These are phyloP conservation scores for Calonectria henricotiae DNA, from an alignment of 2,329 filamentous ascomycete genomes.

Conservation along the genomic window DNA sequence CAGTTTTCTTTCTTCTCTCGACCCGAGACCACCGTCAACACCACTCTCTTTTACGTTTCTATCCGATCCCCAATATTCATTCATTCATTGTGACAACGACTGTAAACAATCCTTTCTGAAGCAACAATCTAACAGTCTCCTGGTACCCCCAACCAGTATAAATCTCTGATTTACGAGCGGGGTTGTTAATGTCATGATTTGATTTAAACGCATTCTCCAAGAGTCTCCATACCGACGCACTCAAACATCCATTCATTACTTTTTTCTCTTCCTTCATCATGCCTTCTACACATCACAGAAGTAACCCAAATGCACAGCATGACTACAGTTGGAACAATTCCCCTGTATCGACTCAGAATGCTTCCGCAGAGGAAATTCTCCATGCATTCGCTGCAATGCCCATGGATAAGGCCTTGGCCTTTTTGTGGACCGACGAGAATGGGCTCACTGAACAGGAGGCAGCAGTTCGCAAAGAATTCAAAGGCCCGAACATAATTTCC, in stretches of 20 bases:
- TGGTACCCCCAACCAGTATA: neutral
- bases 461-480: neutral
- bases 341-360: neutral
- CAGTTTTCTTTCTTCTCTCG: too few species aligned
- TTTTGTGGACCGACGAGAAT: neutral
- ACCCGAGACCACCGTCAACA: neutral
- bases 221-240: neutral
- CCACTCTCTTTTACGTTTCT: neutral
- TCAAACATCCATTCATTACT: neutral
- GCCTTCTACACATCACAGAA: neutral
- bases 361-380: slow-evolving; percentile 4
- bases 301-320: neutral
- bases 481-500: slow-evolving; percentile 6
- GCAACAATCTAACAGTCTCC: neutral
- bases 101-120: neutral
- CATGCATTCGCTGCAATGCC: slow-evolving; percentile 10
- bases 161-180: neutral
- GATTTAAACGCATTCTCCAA: neutral
- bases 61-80: neutral
- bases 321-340: slow-evolving; percentile 6
- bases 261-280: neutral
- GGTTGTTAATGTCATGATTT: too few species aligned
- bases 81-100: neutral
- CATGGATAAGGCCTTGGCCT: slow-evolving; percentile 1
- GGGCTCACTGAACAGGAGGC: slow-evolving; percentile 9